Conservation (phyloP, 768 basidiomycete species). For the Termitomyces sp. region DNA sequence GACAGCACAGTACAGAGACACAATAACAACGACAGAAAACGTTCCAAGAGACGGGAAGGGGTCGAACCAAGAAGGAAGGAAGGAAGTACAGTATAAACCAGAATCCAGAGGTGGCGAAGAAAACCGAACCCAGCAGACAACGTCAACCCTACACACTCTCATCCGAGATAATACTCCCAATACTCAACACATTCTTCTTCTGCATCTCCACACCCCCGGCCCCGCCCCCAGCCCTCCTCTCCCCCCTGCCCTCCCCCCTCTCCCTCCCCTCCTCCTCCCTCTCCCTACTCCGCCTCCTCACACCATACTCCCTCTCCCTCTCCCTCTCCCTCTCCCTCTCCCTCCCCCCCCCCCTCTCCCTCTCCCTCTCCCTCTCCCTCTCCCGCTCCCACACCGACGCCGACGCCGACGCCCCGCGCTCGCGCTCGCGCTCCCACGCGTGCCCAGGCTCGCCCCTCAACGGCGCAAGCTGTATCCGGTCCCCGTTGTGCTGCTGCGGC, state of each 20-base stretch:
- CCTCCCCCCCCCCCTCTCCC: background rate
- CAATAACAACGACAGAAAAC: too few relatives aligned
- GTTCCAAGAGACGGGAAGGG: too few relatives aligned
- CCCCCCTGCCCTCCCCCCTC: slow-evolving; percentile 19
- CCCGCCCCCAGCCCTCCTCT: slow-evolving; percentile 7
- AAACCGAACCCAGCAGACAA: too few relatives aligned
- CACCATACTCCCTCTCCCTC: background rate
- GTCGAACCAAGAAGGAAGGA: too few relatives aligned
- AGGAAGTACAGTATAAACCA: too few relatives aligned
- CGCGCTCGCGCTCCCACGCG: slow-evolving; percentile 7
- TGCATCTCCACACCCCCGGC: slow-evolving; percentile 21
- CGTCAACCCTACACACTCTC: background rate
- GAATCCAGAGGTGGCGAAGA: too few relatives aligned
- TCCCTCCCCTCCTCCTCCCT: slow-evolving; percentile 8
- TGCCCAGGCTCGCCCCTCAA: slow-evolving; percentile 29
- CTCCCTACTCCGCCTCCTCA: slow-evolving; percentile 5
- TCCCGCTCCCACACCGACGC: slow-evolving; percentile 10
- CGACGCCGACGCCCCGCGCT: slow-evolving; percentile 8
- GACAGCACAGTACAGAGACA: too few relatives aligned
- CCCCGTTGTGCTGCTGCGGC: slow-evolving; percentile 14
- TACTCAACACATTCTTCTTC: slow-evolving; percentile 68
- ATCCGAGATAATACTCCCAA: slow-evolving; percentile 63
- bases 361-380: slow-evolving; percentile 13
- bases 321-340: background rate
- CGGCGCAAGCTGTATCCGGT: slow-evolving; percentile 57